phyloP scores from a whole-genome alignment of 345 rosid species.

The Boechera divaricarpa region DNA sequence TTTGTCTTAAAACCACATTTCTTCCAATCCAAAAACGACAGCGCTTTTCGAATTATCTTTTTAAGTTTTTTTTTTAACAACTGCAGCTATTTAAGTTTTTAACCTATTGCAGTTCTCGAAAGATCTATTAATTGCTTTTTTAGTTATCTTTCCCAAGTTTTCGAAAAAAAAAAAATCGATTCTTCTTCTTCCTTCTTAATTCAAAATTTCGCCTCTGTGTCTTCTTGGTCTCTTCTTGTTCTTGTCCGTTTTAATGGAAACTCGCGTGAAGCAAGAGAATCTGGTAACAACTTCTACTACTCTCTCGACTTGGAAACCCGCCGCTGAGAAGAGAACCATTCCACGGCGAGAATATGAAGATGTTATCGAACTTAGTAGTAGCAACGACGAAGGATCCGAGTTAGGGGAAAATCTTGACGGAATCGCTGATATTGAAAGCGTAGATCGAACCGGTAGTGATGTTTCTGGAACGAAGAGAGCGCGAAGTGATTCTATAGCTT shows the following conservation, averaged over 20 bases:
- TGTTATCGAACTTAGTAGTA: constrained; percentile 61
- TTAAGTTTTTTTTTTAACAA: too few species aligned
- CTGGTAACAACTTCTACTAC: constrained; percentile 18
- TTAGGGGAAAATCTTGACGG: not conserved
- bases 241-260: constrained; percentile 44
- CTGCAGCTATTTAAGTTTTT: not conserved
- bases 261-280: constrained; percentile 55
- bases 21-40: too few species aligned
- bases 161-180: not conserved
- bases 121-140: too few species aligned
- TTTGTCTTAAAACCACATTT: too few species aligned
- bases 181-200: not conserved
- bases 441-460: constrained; percentile 9
- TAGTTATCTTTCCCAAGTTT: not conserved
- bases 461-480: constrained; percentile 34
- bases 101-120: not conserved
- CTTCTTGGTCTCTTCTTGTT: not conserved
- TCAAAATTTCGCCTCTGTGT: not conserved
- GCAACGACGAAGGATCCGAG: constrained; percentile 52
- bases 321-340: not conserved
- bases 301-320: constrained; percentile 3
- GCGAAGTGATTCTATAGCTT: constrained; percentile 18
- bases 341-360: constrained; percentile 1
- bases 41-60: too few species aligned
- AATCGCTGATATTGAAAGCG: not conserved